Conservation (phyloP, 148 eudicot genomes). For the Rhododendron molle region DNA sequence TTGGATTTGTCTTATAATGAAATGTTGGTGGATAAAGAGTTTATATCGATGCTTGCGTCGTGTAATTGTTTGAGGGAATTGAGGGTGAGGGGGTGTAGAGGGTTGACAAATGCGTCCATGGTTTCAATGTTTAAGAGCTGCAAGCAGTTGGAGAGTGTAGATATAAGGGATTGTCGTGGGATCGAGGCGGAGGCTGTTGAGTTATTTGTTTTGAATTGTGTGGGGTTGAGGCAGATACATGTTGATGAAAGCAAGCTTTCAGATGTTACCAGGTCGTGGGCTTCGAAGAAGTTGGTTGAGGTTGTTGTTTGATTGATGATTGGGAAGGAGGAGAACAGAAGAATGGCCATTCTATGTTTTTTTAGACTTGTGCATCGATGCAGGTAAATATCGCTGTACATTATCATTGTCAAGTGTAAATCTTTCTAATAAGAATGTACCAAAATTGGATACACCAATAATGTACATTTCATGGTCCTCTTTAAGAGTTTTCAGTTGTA, state of each 20-base stretch:
- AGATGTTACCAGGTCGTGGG: conserved; percentile 28
- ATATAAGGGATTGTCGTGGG: conserved; percentile 34
- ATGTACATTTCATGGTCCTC: neutral
- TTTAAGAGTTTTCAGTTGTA: neutral
- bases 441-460: neutral
- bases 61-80: conserved; percentile 30
- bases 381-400: neutral
- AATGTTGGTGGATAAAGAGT: conserved; percentile 47
- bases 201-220: conserved; percentile 23
- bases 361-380: neutral
- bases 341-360: neutral
- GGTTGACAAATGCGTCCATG: conserved; percentile 24
- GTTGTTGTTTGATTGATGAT: conserved; percentile 18
- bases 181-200: conserved; percentile 34
- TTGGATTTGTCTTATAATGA: conserved; percentile 49
- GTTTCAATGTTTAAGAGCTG: conserved; percentile 31
- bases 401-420: neutral
- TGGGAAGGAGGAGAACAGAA: neutral
- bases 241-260: conserved; percentile 46
- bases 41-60: conserved; percentile 41
- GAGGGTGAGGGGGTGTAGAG: conserved; percentile 42
- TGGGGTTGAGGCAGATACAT: conserved; percentile 26
- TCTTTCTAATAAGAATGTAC: neutral
- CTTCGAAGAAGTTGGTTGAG: conserved; percentile 6
- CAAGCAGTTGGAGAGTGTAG: conserved; percentile 38